phyloP scores from a whole-genome alignment of 2,329 filamentous ascomycete genomes.

The Didymella glomerata region DNA sequence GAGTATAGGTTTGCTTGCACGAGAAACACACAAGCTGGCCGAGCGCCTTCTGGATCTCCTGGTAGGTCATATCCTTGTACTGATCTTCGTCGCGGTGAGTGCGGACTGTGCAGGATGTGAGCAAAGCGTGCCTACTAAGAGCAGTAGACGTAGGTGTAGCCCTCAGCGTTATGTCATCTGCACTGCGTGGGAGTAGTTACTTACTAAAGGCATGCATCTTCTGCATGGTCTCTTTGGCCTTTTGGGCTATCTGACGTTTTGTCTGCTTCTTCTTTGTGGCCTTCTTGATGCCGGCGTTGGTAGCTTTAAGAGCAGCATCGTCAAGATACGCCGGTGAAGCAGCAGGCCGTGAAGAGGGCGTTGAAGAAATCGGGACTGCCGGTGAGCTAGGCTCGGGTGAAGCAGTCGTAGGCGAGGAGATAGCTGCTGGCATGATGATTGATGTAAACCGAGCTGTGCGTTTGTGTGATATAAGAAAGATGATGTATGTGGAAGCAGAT shows the following conservation, averaged over 20 bases:
- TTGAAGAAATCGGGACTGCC: neutral
- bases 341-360: constrained; percentile 24
- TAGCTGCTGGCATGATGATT: constrained; percentile 38
- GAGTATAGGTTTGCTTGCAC: neutral
- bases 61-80: constrained; percentile 46
- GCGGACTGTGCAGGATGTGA: constrained; percentile 43
- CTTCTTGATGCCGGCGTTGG: constrained; percentile 42
- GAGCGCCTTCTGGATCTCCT: constrained; percentile 49
- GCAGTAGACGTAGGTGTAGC: neutral
- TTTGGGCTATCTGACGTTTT: constrained; percentile 31
- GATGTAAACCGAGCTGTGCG: neutral
- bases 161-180: neutral
- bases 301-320: constrained; percentile 32
- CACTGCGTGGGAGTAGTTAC: constrained; percentile 22
- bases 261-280: constrained; percentile 26
- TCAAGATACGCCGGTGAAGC: constrained; percentile 22
- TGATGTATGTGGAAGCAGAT: neutral
- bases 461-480: neutral
- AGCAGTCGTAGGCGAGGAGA: constrained; percentile 18
- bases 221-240: constrained; percentile 42
- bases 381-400: neutral
- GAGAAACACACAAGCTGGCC: constrained; percentile 43
- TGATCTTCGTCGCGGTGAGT: constrained; percentile 44
- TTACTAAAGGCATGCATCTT: constrained; percentile 51
- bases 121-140: constrained; percentile 1